Base-by-base conservation (phyloP, 257 asterid species). In the Knoxia roxburghii region DNA sequence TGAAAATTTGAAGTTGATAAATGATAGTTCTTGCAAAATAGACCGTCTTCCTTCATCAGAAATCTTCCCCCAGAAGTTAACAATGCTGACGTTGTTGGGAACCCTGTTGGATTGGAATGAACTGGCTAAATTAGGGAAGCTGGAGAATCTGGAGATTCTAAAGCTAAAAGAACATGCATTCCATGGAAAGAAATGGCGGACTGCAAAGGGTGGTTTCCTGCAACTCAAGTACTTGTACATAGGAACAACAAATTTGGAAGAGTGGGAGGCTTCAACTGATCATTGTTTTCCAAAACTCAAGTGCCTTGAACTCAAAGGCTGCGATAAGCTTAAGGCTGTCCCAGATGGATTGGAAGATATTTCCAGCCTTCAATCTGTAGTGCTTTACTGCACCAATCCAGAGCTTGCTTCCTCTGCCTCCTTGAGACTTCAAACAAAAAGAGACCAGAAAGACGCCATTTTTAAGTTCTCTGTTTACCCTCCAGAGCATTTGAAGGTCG, bases 1-100 rank as follows among this genome's bases (percentile, higher is more conserved):
- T n/a, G 87, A 85, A 45, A 83, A 67, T 71, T 27, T 85, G 52
- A 81, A 78, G 79, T 58, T 88, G 6, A 1, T 72, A 35, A 88
- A 82, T 29, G 88, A 85, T 33, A 73, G 59, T 12, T 7, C 27
- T 20, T 18, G 8, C 1, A 65, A 18, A 23, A 1, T 65, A 2
- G 35, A 5, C 7, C 18, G 14, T 26, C 72, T 77, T 61, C 78
- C 82, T 39, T 53, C 35, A 4, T 51, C 30, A 4, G 14, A 13
- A 11, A 55, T 8, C 24, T 76, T 72, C 15, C 80, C 80, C 0
- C 33, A 30, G 24, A 65, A 13, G 12, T 51, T 76, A 4, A 62
- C 51, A 39, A 68, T 33, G 72, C 72, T 76, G 43, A 68, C 74
- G 21, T 27, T 76, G 30, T 12, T 23, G n/a, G 68, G 69, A n/a